Base-by-base conservation (phyloP, 805 yeast genomes). In the Lipomyces sp. region DNA sequence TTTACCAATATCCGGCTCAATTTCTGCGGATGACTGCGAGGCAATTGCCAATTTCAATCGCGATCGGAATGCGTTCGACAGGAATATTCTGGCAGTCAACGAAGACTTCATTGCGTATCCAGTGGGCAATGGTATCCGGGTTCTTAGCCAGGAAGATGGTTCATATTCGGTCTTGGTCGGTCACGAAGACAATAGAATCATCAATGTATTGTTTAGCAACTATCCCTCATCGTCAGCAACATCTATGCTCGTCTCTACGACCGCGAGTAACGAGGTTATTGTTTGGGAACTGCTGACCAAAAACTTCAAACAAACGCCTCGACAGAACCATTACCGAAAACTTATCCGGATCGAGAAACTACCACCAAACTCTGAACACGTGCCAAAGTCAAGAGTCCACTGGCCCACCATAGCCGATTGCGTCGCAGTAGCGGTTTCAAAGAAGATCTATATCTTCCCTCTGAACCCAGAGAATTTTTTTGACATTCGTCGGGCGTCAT, bases 41-140 rank as follows among this genome's bases (percentile, higher is more conserved):
- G 57, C 62, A 8, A 68, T 68, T 32, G 71, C 71, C n/a, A 55
- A 53, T 6, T 68, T 65, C 39, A 35, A 53, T 3, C 66, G 65
- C 18, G 69, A 65, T 32, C 4, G 15, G 3, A 61, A 57, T 32
- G 29, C 57, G 8, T 39, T 48, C 13, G 69, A 68, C 57, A 39
- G 64, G 18, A 66, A 63, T 45, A 48, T 66, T 32, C 48, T 68
- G 11, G 63, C 70, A 15, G 64, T 54, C 48, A 65, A 54, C 35
- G 69, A 59, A 6, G 66, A 64, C 54, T 64, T 56, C 33, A 68
- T 68, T 39, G 71, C 71, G 32, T 68, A 68, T 35, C 69, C 71
- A 1, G 60, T 62, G 13, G 34, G 42, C 6, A 56, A 39, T 32
- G 70, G 63, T 4, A 63, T 68, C 35, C 70, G 71, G 5, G 65